These are phyloP conservation scores for Cladobotryum mycophilum DNA, from an alignment of 2,329 filamentous ascomycete genomes.

Conservation along the genomic window DNA sequence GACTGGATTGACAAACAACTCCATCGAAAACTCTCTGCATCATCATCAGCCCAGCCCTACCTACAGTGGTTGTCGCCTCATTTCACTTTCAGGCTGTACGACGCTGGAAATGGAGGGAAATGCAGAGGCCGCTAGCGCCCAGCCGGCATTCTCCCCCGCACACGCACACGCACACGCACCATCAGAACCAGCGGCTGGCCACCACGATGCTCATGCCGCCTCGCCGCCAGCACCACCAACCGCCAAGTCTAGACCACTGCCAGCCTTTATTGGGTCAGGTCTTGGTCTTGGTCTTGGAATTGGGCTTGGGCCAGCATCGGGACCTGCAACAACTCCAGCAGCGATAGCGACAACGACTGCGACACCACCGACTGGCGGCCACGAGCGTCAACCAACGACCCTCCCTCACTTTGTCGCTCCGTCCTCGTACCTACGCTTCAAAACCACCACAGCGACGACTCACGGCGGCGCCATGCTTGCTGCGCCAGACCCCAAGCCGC, in stretches of 20 bases:
- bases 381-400: conserved; percentile 6
- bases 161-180: not conserved
- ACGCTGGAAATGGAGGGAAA: conserved; percentile 21
- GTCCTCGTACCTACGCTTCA: conserved; percentile 49
- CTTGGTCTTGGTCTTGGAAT: not conserved
- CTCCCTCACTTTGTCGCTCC: conserved; percentile 54
- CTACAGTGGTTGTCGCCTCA: no score
- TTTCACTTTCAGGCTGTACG: no score
- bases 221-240: not conserved
- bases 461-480: conserved; percentile 29
- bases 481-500: conserved; percentile 18
- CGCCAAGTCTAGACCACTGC: not conserved
- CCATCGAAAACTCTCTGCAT: no score
- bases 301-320: not conserved
- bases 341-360: conserved; percentile 4
- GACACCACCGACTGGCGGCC: conserved; percentile 9
- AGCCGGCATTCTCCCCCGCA: not conserved
- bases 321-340: not conserved
- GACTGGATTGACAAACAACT: no score
- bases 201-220: not conserved
- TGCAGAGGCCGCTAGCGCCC: conserved; percentile 14
- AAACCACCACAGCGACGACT: conserved; percentile 18
- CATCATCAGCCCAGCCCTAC: no score
- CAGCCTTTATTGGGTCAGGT: not conserved
- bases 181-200: not conserved